These are phyloP conservation scores for Solanum boliviense DNA, from an alignment of 257 asterid genomes.

Conservation along the genomic window DNA sequence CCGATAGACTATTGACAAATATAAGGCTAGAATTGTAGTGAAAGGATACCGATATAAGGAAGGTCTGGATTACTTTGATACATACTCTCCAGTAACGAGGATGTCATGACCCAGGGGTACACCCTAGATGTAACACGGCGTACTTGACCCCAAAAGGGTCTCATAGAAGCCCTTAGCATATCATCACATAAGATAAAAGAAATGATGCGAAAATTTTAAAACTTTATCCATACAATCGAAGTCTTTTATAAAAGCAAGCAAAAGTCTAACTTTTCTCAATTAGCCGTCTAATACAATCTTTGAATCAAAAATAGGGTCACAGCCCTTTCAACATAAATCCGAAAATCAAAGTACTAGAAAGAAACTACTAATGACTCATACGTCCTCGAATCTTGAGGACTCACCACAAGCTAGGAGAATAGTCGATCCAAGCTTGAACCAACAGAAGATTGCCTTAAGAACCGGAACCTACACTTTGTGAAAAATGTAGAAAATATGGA, in stretches of 20 bases:
- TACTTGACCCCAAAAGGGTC: neutral
- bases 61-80: neutral
- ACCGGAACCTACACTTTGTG: neutral
- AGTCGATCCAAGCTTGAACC: neutral
- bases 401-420: neutral
- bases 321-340: too few relatives aligned
- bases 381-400: neutral
- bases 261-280: neutral
- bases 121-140: neutral
- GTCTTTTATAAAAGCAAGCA: neutral
- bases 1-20: too few relatives aligned
- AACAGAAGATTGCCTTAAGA: neutral
- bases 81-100: neutral
- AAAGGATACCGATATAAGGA: too few relatives aligned
- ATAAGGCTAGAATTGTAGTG: too few relatives aligned
- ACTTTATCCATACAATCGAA: neutral
- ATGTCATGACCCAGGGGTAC: neutral
- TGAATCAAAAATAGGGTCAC: neutral
- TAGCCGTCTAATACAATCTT: neutral
- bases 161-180: neutral
- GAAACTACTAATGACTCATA: neutral
- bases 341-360: too few relatives aligned
- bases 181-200: neutral
- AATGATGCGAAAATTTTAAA: too few relatives aligned
- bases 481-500: neutral